Evolutionary conservation across 2,329 filamentous ascomycete species (phyloP), one percentile per base, ranked within the genome.

Genomic region (Pyrenochaeta sp.): DNA sequence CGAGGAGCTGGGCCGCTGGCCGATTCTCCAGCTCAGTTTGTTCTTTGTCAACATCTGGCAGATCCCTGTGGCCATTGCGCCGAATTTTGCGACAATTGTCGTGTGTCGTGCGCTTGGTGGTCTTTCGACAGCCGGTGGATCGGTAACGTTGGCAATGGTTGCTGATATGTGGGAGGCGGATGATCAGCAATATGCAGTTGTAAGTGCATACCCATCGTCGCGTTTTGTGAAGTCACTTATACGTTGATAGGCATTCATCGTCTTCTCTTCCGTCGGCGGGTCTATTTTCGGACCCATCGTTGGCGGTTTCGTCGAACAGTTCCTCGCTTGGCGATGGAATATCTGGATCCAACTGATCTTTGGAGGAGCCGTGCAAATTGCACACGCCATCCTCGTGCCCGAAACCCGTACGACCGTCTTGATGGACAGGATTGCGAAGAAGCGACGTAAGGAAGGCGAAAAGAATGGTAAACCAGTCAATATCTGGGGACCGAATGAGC

Each of bases 341-440:
- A 91, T 93, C 66, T 94, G 90, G 89, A 88, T 93, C 47, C 88
- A 92, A 69, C 81, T 94, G 52, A 90, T 93, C 59, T 87, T 94
- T 44, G 89, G 90, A 17, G 86, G 73, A 7, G 78, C 82, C 22
- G 82, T 90, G 2, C 89, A 93, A 63, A 31, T 83, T 4, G 63
- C 88, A 5, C 88, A 92, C 64, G 74, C 87, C 35, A 62, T 88
- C 44, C 74, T 84, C 3, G 89, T 94, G 1, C 89, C 89, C 1
- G 90, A 94, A 69, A 94, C 90, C 0, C 80, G 89, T 38, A 81
- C 84, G 1, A 90, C 86, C 4, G 81, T 91, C 48, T 79, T 94
- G 75, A 85, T 95, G 79, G 86, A 94, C 73, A 77, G 77, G 2
- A 89, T 92, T 45, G 90, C 90, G 19, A 90, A 90, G 78, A 84